These are phyloP conservation scores for Penicillium macrosclerotiorum DNA, from an alignment of 495 filamentous ascomycete genomes.

Conservation along the genomic window DNA sequence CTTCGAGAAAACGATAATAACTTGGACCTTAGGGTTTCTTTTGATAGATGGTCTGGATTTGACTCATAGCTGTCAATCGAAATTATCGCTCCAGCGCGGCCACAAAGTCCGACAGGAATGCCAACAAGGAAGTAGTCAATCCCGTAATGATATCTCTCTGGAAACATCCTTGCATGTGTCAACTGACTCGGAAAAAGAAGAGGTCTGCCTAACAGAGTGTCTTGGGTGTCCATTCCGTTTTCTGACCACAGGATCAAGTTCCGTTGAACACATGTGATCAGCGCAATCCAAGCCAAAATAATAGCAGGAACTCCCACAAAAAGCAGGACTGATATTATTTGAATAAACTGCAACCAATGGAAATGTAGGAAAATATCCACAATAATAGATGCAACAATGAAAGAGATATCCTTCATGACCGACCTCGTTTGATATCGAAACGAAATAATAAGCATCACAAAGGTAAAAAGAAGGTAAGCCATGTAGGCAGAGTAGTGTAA, in stretches of 20 bases:
- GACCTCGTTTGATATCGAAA: neutral
- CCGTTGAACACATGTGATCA: neutral
- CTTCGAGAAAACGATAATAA: neutral
- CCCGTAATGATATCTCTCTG: conserved; percentile 14
- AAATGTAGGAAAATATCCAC: neutral
- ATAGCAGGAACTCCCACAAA: neutral
- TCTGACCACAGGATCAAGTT: neutral
- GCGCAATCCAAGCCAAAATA: neutral
- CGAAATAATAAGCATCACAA: neutral
- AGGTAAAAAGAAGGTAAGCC: no score
- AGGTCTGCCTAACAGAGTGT: conserved; percentile 9
- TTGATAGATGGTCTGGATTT: neutral
- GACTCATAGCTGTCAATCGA: conserved; percentile 9
- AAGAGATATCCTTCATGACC: neutral
- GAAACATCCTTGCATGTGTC: conserved; percentile 10
- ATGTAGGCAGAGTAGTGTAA: neutral
- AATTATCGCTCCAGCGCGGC: conserved; percentile 12
- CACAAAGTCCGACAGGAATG: conserved; percentile 19
- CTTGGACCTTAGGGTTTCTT: neutral
- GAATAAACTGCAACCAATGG: neutral
- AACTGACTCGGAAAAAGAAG: conserved; percentile 16
- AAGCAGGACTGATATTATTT: neutral
- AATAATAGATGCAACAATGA: neutral
- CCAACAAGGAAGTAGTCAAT: conserved; percentile 18
- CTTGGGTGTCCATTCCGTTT: neutral